Percentiles rank a stretch among this genome's conserved stretches.
Conservation (phyloP, 441 rosid genomes). For the Pelargonium myrrhifolium region DNA sequence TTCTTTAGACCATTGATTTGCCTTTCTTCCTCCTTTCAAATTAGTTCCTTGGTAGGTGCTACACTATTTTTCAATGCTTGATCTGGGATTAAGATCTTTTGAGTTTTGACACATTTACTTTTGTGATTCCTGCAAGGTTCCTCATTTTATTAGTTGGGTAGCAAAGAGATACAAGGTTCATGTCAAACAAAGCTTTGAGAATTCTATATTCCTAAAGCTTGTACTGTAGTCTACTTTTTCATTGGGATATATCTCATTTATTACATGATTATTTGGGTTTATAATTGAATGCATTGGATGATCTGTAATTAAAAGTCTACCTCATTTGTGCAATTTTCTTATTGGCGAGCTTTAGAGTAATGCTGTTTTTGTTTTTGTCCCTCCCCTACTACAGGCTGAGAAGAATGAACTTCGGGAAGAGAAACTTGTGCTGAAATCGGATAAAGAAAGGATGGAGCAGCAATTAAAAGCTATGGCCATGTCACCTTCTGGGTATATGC, state of each 20-base stretch:
- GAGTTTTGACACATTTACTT: no score
- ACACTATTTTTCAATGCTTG: no score
- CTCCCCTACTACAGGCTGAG: constrained; percentile 47
- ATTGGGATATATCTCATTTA: neutral
- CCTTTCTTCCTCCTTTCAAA: no score
- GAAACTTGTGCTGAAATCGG: constrained; percentile 58
- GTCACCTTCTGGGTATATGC: constrained; percentile 54
- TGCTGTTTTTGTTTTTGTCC: constrained; percentile 11
- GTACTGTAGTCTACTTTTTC: neutral
- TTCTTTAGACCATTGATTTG: no score
- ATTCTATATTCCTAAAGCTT: neutral
- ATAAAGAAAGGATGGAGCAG: constrained; percentile 69
- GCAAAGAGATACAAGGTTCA: no score
- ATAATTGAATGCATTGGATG: neutral
- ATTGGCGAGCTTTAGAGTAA: constrained; percentile 3
- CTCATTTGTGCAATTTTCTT: neutral
- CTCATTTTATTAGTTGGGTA: no score
- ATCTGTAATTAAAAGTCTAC: neutral
- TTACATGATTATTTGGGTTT: neutral
- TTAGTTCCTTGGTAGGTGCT: no score
- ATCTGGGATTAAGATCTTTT: no score
- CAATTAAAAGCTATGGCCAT: constrained; percentile 51
- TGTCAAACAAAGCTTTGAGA: no score
- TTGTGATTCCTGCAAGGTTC: no score
- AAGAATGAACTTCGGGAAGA: constrained; percentile 84